Base-by-base conservation (phyloP, 202 grass and related monocot genomes). In the Elaeis oleifera region DNA sequence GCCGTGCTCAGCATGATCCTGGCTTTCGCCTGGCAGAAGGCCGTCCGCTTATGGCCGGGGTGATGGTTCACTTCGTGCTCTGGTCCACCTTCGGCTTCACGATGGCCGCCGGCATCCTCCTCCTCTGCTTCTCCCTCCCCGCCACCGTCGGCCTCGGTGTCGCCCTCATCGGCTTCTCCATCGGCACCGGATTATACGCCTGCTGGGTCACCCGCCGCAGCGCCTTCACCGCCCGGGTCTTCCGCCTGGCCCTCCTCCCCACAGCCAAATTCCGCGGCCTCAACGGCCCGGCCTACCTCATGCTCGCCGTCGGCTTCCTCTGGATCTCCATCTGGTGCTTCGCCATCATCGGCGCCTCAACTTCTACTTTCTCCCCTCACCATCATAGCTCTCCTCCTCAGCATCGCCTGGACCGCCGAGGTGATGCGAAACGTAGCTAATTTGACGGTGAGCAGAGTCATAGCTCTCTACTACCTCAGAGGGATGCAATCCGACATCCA, bases 341-440 rank as follows among this genome's bases (percentile, higher is more conserved):
- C 22, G 85, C 74, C 0, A 85, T 99, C 70, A 99, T 99, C 58
- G 94, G 94, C 4, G 94, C 94, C 64, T 77, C 9, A 83, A 84
- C 76, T 94, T 89, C 80, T 75, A 75, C 62, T 89, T 86, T 65
- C 94, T 4, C 77, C 77, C 3, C 48, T 99, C 32, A 94, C 88
- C 13, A 89, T 99, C 72, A 58, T 94, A 26, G 80, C 54, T 7
- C 65, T 94, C 44, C 79, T 89, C 54, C 59, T 92, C 11, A 99
- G 94, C 79, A 56, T 99, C 51, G 23, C 36, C 18, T 99, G 94
- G 94, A 99, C 94, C 0, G 94, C 94, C 1, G 94, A 99, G 77
- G 94, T 99, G 67, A 99, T 99, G 94, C 79, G 94, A 36, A 99
- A 99, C 70, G 94, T 99, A 52, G 78, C 94, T 15, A 99, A 99